Percentiles rank a stretch among this genome's conserved stretches.
phyloP scores from a whole-genome alignment of 164 flowering plant genomes.

The Vitis rotundifolia region DNA sequence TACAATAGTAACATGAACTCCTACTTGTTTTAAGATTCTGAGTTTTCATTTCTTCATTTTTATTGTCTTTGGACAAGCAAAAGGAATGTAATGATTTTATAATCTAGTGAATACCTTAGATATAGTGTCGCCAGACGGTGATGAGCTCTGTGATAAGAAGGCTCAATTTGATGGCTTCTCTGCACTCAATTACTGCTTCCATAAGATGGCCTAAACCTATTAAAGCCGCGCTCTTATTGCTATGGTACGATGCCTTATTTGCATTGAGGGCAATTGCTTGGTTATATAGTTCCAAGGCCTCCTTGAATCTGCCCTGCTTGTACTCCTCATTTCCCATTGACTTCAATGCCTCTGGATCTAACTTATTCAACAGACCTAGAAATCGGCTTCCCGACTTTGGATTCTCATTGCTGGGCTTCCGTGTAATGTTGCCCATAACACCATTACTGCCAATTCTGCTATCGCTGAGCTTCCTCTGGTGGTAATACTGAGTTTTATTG shows the following conservation, averaged over 20 bases:
- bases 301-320: conserved; percentile 64
- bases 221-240: conserved; percentile 81
- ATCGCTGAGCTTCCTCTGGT: neutral
- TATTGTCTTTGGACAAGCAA: too few relatives aligned
- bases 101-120: conserved; percentile 51
- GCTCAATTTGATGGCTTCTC: conserved; percentile 71
- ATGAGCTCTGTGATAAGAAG: conserved; percentile 73
- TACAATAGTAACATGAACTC: too few relatives aligned
- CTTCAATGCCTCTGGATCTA: conserved; percentile 66
- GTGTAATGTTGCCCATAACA: conserved; percentile 57
- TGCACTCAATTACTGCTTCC: conserved; percentile 70
- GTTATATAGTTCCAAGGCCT: conserved; percentile 71
- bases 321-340: conserved; percentile 78
- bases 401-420: conserved; percentile 26
- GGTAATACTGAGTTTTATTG: conserved; percentile 2
- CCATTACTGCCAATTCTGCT: conserved; percentile 15
- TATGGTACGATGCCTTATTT: conserved; percentile 50
- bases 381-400: neutral
- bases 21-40: too few relatives aligned
- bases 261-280: conserved; percentile 67
- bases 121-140: conserved; percentile 66
- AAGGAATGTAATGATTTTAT: too few relatives aligned
- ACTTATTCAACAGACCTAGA: conserved; percentile 18
- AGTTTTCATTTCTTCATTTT: too few relatives aligned
- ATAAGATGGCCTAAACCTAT: conserved; percentile 60